Base-by-base conservation (phyloP, 1,284 basidiomycete species). In the Melampsora americana region DNA sequence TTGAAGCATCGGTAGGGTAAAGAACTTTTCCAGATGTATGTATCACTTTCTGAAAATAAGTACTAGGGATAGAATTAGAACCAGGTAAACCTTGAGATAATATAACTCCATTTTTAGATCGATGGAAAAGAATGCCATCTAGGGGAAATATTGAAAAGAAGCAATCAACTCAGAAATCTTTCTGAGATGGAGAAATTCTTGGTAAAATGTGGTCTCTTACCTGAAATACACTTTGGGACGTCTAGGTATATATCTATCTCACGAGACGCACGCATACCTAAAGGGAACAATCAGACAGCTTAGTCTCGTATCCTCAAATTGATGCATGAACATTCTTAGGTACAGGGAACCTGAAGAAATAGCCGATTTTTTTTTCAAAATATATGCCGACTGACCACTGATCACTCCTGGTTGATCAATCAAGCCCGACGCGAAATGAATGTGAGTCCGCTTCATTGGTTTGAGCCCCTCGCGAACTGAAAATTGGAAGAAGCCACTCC, bases 381-480 rank as follows among this genome's bases (percentile, higher is more conserved):
- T 0, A 30, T 30, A 30, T 48, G 9, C 46, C n/a, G n/a, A 82
- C 87, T 59, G 77, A 91, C 92, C 91, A 78, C 91, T 92, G 76
- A 90, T 87, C 62, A 92, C 88, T 11, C 87, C 86, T 1, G 81
- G 70, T 7, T 90, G 85, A 66, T 89, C 88, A 0, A 82, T 81
- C 12, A 83, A 79, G 2, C 85, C 86, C 82, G 91, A 89, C 0
- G 93, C 92, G 14, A 95, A 86, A 81, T 95, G 93, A 66, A 95
- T 90, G 80, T 95, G 92, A 79, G 92, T 93, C 32, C 93, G 86
- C 18, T 83, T 86, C 93, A 94, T 95, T 78, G 86, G 89, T n/a
- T 89, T 92, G 18, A 95, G 83, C 0, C 92, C 93, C 79, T 90
- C 85, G 35, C 83, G 84, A 62, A 87, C 89, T 91, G 78, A n/a